Base-by-base conservation (phyloP, 305 asterid species). In the Ilex paraguariensis region DNA sequence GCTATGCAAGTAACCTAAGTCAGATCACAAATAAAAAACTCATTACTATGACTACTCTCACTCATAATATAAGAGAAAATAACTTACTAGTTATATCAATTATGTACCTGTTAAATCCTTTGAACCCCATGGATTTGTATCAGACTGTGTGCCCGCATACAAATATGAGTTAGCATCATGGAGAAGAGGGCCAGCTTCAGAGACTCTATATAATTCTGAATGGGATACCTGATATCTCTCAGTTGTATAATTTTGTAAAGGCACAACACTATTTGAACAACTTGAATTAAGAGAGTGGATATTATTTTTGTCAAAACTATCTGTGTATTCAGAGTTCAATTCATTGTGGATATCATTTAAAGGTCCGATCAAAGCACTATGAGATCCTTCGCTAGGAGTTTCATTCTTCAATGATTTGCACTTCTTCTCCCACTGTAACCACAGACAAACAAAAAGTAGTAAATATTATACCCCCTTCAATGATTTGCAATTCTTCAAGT, bases 291-390 rank as follows among this genome's bases (percentile, higher is more conserved):
- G 63, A 85, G 77, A 66, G 78, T 71, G 62, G 17, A 72, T 69
- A 75, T 71, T 73, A 84, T 66, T 71, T 69, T 70, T 79, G 57
- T 64, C 73, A 74, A 77, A 82, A 84, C 82, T 77, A 84, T 78
- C 77, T 75, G 77, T 72, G 82, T 67, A 67, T 65, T 79, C 87
- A 84, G 78, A 84, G 82, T 82, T 84, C 68, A 75, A 70, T 78
- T 84, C 84, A 78, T 79, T 85, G 80, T 87, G 98, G 98, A 92
- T 92, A 92, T 92, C 73, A 77, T 85, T 84, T 60, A 59, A 67
- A 0, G 81, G 77, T 70, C 83, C 91, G 72, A 67, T 64, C 32
- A 67, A 68, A 40, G 74, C 63, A 64, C 74, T 81, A 61, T 0
- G 39, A 61, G 93, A 67, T 54, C 73, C 77, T 61, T 72, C 81